These are phyloP conservation scores for Rutstroemia sydowiana DNA, from an alignment of 2,329 filamentous ascomycete species.

Conservation along the genomic window DNA sequence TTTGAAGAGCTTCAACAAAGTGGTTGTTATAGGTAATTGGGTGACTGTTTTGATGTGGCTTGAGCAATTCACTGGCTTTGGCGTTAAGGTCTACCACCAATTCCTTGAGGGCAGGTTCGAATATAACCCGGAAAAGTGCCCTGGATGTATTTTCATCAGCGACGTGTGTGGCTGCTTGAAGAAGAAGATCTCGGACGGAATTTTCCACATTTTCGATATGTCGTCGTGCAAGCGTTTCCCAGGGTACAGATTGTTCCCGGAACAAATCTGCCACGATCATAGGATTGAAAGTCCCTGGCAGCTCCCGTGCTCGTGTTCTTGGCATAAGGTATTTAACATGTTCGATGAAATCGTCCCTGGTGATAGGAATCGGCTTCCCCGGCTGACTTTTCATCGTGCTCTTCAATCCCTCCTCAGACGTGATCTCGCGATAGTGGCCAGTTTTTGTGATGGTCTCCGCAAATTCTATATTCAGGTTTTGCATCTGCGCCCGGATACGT, in stretches of 20 bases:
- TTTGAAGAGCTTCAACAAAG: constrained; percentile 33
- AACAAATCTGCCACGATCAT: constrained; percentile 53
- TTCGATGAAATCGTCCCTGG: constrained; percentile 33
- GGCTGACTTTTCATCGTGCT: constrained; percentile 18
- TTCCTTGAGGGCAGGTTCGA: constrained; percentile 36
- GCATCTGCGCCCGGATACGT: constrained; percentile 47
- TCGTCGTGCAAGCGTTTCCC: constrained; percentile 36
- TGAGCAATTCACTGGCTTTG: constrained; percentile 40
- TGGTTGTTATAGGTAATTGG: constrained; percentile 48
- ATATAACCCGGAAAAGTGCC: constrained; percentile 31
- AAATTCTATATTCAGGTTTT: constrained; percentile 43
- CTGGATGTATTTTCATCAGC: constrained; percentile 35
- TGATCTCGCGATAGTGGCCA: constrained; percentile 37
- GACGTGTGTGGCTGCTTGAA: constrained; percentile 30
- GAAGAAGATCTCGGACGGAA: constrained; percentile 31
- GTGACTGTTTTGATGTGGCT: constrained; percentile 38
- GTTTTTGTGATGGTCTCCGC: constrained; percentile 33
- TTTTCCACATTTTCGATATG: constrained; percentile 34
- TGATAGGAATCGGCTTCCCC: constrained; percentile 18
- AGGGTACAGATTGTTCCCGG: constrained; percentile 47
- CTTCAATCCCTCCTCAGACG: constrained; percentile 8
- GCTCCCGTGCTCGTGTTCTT: constrained; percentile 44
- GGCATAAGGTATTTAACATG: constrained; percentile 35
- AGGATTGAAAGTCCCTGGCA: constrained; percentile 55
- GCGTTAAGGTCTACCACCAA: constrained; percentile 31